Conservation (phyloP, 2,329 filamentous ascomycete genomes). For the Alternaria infectoria region DNA sequence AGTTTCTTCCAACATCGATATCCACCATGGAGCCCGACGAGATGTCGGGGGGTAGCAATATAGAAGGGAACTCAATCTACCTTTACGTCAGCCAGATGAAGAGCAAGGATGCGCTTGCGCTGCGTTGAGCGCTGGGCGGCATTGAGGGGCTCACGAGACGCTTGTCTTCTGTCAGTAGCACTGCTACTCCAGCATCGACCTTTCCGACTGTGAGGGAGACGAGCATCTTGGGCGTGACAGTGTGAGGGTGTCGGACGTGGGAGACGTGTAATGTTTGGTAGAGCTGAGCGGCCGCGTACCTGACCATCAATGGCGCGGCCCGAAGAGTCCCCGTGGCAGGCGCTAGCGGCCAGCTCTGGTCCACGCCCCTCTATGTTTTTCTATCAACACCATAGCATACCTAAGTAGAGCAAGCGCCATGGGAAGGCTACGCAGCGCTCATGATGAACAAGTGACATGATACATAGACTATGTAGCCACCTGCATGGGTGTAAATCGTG, state of each 20-base stretch:
- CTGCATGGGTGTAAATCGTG: neutral
- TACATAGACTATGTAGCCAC: neutral
- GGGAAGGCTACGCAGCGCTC: neutral
- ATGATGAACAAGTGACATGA: neutral
- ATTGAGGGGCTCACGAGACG: slow-evolving; percentile 72
- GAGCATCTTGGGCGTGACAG: slow-evolving; percentile 68
- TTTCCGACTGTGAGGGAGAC: slow-evolving; percentile 98
- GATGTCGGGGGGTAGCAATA: slow-evolving; percentile 93
- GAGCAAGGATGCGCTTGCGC: slow-evolving; percentile 27
- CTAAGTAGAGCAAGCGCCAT: neutral
- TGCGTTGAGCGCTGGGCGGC: slow-evolving; percentile 14
- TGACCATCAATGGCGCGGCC: slow-evolving; percentile 10
- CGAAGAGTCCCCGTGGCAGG: slow-evolving; percentile 7
- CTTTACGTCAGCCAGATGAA: slow-evolving; percentile 30
- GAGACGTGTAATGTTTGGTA: slow-evolving; percentile 3
- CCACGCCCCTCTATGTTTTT: neutral
- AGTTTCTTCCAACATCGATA: slow-evolving; percentile 91
- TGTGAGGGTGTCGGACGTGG: neutral
- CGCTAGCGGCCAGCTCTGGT: neutral
- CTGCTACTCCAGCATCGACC: slow-evolving; percentile 97
- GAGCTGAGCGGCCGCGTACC: slow-evolving; percentile 10
- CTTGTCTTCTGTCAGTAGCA: slow-evolving; percentile 95
- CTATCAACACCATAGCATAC: neutral
- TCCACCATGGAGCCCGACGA: slow-evolving; percentile 96
- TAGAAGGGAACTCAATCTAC: slow-evolving; percentile 98